Conservation (phyloP, 2,329 filamentous ascomycete species). For the Fusarium albidum region DNA sequence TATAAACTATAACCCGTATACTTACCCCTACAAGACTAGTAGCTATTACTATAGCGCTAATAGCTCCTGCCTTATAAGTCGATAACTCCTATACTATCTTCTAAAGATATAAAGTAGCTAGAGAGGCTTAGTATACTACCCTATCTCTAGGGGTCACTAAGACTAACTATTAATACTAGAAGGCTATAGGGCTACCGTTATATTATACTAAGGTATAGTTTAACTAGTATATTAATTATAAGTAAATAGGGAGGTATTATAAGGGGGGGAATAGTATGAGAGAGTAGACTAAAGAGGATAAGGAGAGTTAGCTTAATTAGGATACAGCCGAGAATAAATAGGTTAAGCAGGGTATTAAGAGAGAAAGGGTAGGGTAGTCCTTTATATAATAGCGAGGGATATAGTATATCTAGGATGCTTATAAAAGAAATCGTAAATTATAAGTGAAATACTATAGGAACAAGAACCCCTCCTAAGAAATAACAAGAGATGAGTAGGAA, state of each 20-base stretch:
- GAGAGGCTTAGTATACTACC: constrained; percentile 5
- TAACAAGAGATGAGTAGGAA: neutral
- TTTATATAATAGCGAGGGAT: neutral
- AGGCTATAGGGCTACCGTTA: constrained; percentile 1
- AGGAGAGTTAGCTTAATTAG: constrained; percentile 5
- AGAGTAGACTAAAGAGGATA: constrained; percentile 6
- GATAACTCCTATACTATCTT: constrained; percentile 7
- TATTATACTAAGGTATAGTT: constrained; percentile 2
- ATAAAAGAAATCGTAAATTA: neutral
- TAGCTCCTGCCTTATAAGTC: neutral
- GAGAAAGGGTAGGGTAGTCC: neutral
- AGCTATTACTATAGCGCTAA: too few species aligned
- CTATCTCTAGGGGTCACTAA: neutral
- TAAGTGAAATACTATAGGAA: neutral
- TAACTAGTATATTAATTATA: constrained; percentile 5
- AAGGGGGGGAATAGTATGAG: neutral
- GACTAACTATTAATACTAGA: constrained; percentile 4
- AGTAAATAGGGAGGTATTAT: constrained; percentile 1
- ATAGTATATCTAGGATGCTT: neutral
- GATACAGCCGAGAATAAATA: neutral
- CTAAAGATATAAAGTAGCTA: constrained; percentile 5
- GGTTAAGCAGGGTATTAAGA: neutral
- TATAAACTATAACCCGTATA: neutral
- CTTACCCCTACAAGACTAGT: too few species aligned
- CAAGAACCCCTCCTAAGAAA: constrained; percentile 3